These are phyloP conservation scores for Sporodiniella umbellata DNA, from an alignment of 371 early-diverging fungal species.

Conservation along the genomic window DNA sequence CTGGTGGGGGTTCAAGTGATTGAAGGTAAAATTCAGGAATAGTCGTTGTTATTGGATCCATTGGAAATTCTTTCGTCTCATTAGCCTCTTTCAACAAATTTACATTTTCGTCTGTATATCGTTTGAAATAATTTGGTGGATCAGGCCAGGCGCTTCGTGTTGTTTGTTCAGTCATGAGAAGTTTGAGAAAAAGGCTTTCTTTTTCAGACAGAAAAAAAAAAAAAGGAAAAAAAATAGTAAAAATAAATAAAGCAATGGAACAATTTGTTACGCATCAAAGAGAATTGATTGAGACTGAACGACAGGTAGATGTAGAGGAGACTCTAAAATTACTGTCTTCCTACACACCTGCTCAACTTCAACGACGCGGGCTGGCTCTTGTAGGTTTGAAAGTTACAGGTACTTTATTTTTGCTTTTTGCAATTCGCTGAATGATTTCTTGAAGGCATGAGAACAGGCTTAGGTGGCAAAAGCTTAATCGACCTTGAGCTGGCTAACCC, in stretches of 20 bases:
- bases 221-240: neutral
- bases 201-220: neutral
- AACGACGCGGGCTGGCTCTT: constrained; percentile 67
- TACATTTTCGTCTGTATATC: constrained; percentile 64
- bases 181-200: neutral
- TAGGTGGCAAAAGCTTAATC: constrained; percentile 74
- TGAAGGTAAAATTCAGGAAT: constrained; percentile 39
- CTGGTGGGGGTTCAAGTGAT: constrained; percentile 60
- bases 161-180: constrained; percentile 13
- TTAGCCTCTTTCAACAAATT: constrained; percentile 32
- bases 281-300: constrained; percentile 58
- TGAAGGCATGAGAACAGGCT: constrained; percentile 66
- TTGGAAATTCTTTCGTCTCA: constrained; percentile 21
- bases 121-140: constrained; percentile 64
- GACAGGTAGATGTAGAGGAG: constrained; percentile 62
- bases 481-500: constrained; percentile 64
- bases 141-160: constrained; percentile 62
- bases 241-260: constrained; percentile 5
- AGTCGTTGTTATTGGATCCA: constrained; percentile 22
- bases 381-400: constrained; percentile 62
- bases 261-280: constrained; percentile 50
- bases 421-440: too few species aligned
- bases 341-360: constrained; percentile 60
- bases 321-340: constrained; percentile 45
- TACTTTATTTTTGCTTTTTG: too few species aligned